phyloP scores from a whole-genome alignment of 495 filamentous ascomycete genomes.

The Pyronema domesticum region DNA sequence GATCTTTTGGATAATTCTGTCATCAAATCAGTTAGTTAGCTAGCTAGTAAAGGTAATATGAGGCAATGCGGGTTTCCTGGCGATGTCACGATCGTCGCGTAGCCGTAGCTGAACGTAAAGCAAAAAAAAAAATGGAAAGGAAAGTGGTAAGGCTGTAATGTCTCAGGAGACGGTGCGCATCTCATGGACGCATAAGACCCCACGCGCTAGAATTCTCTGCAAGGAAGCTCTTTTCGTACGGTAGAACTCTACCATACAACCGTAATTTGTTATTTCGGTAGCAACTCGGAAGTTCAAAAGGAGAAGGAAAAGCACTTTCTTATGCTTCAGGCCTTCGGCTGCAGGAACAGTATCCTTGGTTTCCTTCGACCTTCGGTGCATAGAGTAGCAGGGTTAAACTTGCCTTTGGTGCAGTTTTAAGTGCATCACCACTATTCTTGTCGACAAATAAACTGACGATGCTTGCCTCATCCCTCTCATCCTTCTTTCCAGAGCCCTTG shows the following conservation, averaged over 20 bases:
- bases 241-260: too few relatives aligned
- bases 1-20: conserved; percentile 17
- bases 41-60: too few relatives aligned
- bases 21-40: neutral
- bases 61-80: neutral
- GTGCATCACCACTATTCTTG: conserved; percentile 18
- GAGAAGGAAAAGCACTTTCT: too few relatives aligned
- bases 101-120: neutral
- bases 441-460: conserved; percentile 16
- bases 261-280: too few relatives aligned
- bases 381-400: neutral
- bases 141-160: neutral
- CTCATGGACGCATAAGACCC: neutral
- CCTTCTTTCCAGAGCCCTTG: neutral
- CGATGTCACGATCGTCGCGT: neutral
- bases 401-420: conserved; percentile 23
- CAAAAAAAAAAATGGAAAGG: neutral
- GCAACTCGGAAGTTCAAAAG: too few relatives aligned
- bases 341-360: neutral
- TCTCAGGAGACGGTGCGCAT: neutral
- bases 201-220: neutral
- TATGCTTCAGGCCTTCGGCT: too few relatives aligned
- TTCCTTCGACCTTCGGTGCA: neutral
- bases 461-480: conserved; percentile 8
- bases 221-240: neutral